These are phyloP conservation scores for Wickerhamomyces xylosicus DNA, from an alignment of 805 yeast species.

Conservation along the genomic window DNA sequence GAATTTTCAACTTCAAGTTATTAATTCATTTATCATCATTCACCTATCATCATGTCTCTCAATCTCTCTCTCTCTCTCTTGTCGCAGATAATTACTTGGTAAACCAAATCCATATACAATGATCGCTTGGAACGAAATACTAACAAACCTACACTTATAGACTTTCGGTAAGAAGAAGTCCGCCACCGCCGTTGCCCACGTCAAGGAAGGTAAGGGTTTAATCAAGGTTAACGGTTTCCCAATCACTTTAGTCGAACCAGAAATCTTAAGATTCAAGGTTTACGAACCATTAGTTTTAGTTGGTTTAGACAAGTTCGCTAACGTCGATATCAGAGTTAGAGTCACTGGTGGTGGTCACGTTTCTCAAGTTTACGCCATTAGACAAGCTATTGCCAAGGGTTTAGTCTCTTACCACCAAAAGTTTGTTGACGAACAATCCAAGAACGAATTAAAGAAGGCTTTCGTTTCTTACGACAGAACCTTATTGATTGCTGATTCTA, in stretches of 20 bases:
- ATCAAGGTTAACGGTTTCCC: conserved; percentile 99
- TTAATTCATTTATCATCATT: too few relatives aligned
- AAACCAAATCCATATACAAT: not conserved
- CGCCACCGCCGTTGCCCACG: conserved; percentile 99
- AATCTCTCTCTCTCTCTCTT: not conserved
- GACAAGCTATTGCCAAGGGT: conserved; percentile 99
- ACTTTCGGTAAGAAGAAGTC: conserved; percentile 99
- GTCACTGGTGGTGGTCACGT: conserved; percentile 99
- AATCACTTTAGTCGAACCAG: conserved; percentile 98
- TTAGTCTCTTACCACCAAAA: conserved; percentile 99
- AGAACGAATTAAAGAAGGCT: conserved; percentile 98
- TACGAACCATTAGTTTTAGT: conserved; percentile 98
- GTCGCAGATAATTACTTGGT: not conserved
- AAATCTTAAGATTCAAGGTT: conserved; percentile 97
- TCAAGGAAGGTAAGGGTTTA: conserved; percentile 98
- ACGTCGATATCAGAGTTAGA: conserved; percentile 97
- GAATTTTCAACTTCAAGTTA: too few relatives aligned
- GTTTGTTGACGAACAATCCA: conserved; percentile 98
- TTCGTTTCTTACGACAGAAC: conserved; percentile 98
- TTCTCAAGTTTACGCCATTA: conserved; percentile 98
- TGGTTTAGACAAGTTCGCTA: conserved; percentile 97
- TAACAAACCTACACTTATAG: conserved; percentile 32
- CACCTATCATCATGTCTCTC: too few relatives aligned
- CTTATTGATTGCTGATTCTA: conserved; percentile 97
- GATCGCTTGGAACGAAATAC: conserved; percentile 10